Conservation (phyloP, 257 asterid species). For the Solanum ossicruentum region DNA sequence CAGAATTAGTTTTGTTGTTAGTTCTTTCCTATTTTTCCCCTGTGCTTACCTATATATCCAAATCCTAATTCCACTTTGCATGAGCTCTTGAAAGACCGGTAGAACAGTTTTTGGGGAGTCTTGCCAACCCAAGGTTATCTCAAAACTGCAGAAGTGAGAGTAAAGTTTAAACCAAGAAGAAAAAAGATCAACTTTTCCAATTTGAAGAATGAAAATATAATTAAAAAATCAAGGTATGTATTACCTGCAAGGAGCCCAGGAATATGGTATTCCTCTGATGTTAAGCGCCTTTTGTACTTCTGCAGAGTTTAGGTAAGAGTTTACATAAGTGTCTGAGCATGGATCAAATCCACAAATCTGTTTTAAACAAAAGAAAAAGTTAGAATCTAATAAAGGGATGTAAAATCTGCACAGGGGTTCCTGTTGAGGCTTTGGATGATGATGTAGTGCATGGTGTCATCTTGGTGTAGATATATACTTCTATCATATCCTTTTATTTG, state of each 20-base stretch:
- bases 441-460: background rate
- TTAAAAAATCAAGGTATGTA: background rate
- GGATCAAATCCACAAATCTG: constrained; percentile 42
- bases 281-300: constrained; percentile 46
- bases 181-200: background rate
- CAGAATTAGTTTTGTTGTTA: background rate
- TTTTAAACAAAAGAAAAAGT: background rate
- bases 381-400: background rate
- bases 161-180: background rate
- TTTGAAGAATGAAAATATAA: background rate
- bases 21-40: background rate
- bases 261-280: constrained; percentile 21
- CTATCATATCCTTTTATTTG: background rate
- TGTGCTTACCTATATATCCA: constrained; percentile 37
- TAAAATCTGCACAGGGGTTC: background rate
- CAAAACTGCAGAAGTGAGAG: background rate
- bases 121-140: constrained; percentile 8
- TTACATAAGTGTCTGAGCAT: constrained; percentile 25
- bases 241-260: constrained; percentile 46
- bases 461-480: background rate
- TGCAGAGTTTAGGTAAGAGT: constrained; percentile 28
- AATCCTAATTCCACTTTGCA: constrained; percentile 36
- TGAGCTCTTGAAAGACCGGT: constrained; percentile 34
- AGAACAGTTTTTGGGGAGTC: constrained; percentile 32
- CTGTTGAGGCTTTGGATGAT: background rate